Base-by-base conservation (phyloP, 2,329 filamentous ascomycete genomes). In the Exutisphaerella laricina region DNA sequence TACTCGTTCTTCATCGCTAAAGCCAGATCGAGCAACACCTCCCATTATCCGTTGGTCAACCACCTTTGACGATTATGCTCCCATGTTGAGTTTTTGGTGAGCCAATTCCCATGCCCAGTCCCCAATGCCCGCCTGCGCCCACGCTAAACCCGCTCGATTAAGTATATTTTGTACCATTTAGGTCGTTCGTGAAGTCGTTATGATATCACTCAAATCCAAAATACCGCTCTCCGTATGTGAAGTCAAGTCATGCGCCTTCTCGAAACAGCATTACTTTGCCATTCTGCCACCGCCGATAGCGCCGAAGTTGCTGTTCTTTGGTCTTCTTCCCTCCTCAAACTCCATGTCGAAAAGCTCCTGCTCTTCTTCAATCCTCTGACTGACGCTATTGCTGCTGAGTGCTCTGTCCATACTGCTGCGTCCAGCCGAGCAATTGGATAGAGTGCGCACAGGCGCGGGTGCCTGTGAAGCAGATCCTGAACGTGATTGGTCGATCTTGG, bases 401-500 rank as follows among this genome's bases (percentile, higher is more conserved):
- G 45, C 50, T 23, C 52, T 47, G 26, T 55, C 52, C 45, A 55
- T 52, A 42, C 41, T 53, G 12, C 34, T 41, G 25, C 48, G 42
- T 14, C 42, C 29, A 14, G 48, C 36, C n/a, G 49, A 50, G 23
- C 53, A 49, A n/a, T 49, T 54, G 6, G 52, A 51, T n/a, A 54
- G 29, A 1, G 51, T 53, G 4, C 49, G 46, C 12, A 45, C 33
- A 1, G 49, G 39, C 12, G 23, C 25, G 9, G 40, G 36, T 12
- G 42, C 34, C 17, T 42, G 40, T 6, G 33, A 38, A 16, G 30
- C 39, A 17, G 46, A 48, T 22, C 49, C 49, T 4, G 58, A 54
- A 22, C 59, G 41, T 46, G 63, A 32, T 51, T 62, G 34, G 46
- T 66, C 51, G 37, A 70, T 50, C 44, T 66, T 54, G 37, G 61